These are phyloP conservation scores for Phaseolus lunatus DNA, from an alignment of 306 rosid species.

Conservation along the genomic window DNA sequence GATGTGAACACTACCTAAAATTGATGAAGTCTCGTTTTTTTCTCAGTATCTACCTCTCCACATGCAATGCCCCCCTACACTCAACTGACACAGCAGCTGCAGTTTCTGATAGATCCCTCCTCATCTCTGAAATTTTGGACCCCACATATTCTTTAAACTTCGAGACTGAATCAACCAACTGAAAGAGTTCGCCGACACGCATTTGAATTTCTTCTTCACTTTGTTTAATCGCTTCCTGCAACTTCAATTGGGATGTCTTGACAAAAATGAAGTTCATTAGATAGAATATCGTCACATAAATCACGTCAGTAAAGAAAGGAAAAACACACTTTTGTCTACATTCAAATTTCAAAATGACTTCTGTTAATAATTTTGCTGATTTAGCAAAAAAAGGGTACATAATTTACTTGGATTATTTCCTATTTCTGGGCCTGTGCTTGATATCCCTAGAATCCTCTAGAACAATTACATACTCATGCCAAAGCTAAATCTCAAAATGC, in stretches of 20 bases:
- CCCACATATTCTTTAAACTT: conserved; percentile 63
- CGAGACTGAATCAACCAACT: conserved; percentile 66
- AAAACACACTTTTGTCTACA: background rate
- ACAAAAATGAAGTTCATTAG: conserved; percentile 44
- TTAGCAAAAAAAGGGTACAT: background rate
- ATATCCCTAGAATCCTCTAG: conserved; percentile 15
- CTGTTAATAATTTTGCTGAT: background rate
- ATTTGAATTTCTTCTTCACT: conserved; percentile 68
- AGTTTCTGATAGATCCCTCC: conserved; percentile 62
- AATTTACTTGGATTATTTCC: conserved; percentile 4
- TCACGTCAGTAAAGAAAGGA: background rate
- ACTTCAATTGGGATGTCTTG: conserved; percentile 68
- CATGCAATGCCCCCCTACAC: conserved; percentile 44
- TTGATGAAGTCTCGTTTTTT: background rate
- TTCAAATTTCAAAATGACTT: background rate
- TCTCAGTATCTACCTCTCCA: background rate
- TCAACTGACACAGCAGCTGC: conserved; percentile 61
- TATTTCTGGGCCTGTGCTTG: background rate
- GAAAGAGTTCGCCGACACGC: conserved; percentile 60
- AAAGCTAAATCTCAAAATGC: conserved; percentile 9
- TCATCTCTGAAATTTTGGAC: conserved; percentile 69
- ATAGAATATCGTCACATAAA: conserved; percentile 22
- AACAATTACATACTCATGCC: background rate
- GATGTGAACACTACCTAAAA: background rate
- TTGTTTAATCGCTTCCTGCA: conserved; percentile 66